These are phyloP conservation scores for Gracilariopsis chorda DNA, from an alignment of 23 red algal genomes.

Conservation along the genomic window DNA sequence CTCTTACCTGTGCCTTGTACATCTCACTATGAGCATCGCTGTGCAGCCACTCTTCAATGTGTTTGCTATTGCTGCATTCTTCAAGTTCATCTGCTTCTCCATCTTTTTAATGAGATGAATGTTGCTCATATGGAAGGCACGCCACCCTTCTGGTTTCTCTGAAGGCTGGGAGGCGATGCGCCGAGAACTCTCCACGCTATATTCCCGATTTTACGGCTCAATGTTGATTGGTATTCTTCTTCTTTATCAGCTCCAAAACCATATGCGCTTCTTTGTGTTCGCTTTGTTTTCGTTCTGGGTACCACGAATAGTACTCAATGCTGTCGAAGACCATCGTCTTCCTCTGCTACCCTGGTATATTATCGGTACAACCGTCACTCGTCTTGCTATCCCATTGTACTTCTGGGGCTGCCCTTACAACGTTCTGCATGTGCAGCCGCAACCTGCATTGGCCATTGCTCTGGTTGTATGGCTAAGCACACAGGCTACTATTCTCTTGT, in stretches of 20 bases:
- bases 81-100: conserved; percentile 90
- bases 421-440: conserved; percentile 85
- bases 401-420: conserved; percentile 79
- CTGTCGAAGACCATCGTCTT: conserved; percentile 63
- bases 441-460: conserved; percentile 27
- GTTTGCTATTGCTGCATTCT: conserved; percentile 92
- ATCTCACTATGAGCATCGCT: conserved; percentile 81
- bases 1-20: conserved; percentile 83
- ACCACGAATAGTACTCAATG: conserved; percentile 81
- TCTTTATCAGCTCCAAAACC: conserved; percentile 83
- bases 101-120: conserved; percentile 92
- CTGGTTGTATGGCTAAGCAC: conserved; percentile 69
- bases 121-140: conserved; percentile 91
- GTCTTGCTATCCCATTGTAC: conserved; percentile 76
- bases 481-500: conserved; percentile 65
- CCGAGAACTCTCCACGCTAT: conserved; percentile 84
- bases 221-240: conserved; percentile 82
- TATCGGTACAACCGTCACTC: conserved; percentile 55
- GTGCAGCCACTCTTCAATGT: conserved; percentile 88
- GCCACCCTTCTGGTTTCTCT: conserved; percentile 64
- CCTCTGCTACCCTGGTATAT: conserved; percentile 75
- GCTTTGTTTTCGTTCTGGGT: conserved; percentile 85
- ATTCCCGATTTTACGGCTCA: conserved; percentile 87
- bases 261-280: conserved; percentile 76
- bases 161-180: conserved; percentile 93